These are phyloP conservation scores for Colletotrichum chrysophilum DNA, from an alignment of 2,329 filamentous ascomycete genomes.

Conservation along the genomic window DNA sequence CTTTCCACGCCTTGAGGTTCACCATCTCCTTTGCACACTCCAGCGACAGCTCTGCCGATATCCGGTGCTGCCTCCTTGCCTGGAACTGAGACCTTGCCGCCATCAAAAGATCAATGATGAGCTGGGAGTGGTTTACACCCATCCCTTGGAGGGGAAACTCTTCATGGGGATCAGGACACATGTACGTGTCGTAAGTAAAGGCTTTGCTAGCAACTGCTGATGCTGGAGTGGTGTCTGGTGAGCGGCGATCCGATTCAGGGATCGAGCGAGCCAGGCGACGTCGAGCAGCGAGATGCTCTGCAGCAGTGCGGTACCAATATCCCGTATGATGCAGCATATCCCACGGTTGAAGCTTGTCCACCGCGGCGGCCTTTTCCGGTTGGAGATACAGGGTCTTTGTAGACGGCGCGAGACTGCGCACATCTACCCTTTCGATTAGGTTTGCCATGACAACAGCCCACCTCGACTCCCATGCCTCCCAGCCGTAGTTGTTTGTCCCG, in stretches of 20 bases:
- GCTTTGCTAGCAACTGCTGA: conserved; percentile 53
- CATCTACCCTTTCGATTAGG: conserved; percentile 58
- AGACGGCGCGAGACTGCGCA: conserved; percentile 53
- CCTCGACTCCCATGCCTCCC: conserved; percentile 90
- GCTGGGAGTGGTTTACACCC: conserved; percentile 59
- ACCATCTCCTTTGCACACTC: conserved; percentile 63
- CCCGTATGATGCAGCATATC: conserved; percentile 69
- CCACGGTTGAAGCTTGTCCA: conserved; percentile 66
- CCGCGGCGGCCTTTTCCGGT: conserved; percentile 63
- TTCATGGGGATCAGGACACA: conserved; percentile 68
- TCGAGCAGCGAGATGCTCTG: conserved; percentile 60
- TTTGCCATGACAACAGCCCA: conserved; percentile 69
- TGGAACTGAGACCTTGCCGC: conserved; percentile 60
- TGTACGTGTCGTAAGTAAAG: conserved; percentile 69
- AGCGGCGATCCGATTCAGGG: conserved; percentile 62
- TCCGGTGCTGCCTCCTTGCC: conserved; percentile 55
- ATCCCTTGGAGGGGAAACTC: conserved; percentile 58
- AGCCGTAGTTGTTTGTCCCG: conserved; percentile 88
- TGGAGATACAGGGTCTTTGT: conserved; percentile 53
- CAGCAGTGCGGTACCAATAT: conserved; percentile 69
- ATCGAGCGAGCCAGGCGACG: conserved; percentile 60
- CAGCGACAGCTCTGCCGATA: conserved; percentile 61
- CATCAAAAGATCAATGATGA: conserved; percentile 59
- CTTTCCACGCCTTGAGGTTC: conserved; percentile 54
- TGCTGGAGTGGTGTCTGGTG: conserved; percentile 52